Percentiles rank a stretch among this genome's conserved stretches.
Conservation (phyloP, 1,139 yeast species). For the Geotrichum histeridarum region DNA sequence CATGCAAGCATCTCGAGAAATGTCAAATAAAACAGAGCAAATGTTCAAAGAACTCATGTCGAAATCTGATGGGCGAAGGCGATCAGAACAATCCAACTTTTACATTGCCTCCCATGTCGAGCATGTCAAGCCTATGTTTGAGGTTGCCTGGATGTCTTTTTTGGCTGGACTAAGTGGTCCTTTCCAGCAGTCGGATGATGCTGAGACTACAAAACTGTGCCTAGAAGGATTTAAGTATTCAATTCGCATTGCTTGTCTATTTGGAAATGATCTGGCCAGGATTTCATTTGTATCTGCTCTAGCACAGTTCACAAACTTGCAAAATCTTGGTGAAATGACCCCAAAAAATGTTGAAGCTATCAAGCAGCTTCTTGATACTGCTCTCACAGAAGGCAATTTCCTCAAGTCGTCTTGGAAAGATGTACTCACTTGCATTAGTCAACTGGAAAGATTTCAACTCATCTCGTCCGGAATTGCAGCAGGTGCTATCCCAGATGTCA, state of each 20-base stretch:
- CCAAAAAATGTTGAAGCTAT: constrained; percentile 79
- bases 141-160: constrained; percentile 93
- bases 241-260: constrained; percentile 76
- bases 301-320: constrained; percentile 77
- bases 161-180: constrained; percentile 93
- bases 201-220: constrained; percentile 63
- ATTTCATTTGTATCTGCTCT: constrained; percentile 86
- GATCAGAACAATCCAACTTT: constrained; percentile 37
- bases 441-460: constrained; percentile 82
- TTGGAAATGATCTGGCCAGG: constrained; percentile 78
- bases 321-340: constrained; percentile 73
- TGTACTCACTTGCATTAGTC: constrained; percentile 75
- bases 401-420: constrained; percentile 79
- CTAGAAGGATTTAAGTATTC: constrained; percentile 83
- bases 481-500: constrained; percentile 77
- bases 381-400: constrained; percentile 70
- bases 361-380: constrained; percentile 65
- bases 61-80: constrained; percentile 31
- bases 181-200: constrained; percentile 81
- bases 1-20: constrained; percentile 84
- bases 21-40: constrained; percentile 83
- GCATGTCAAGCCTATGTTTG: constrained; percentile 90
- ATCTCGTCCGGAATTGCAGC: constrained; percentile 88
- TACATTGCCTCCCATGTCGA: constrained; percentile 73
- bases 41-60: constrained; percentile 68